Evolutionary conservation across 305 asterid genomes (phyloP), one percentile per base, ranked within the genome.

Genomic region (Plantago lanceolata): DNA sequence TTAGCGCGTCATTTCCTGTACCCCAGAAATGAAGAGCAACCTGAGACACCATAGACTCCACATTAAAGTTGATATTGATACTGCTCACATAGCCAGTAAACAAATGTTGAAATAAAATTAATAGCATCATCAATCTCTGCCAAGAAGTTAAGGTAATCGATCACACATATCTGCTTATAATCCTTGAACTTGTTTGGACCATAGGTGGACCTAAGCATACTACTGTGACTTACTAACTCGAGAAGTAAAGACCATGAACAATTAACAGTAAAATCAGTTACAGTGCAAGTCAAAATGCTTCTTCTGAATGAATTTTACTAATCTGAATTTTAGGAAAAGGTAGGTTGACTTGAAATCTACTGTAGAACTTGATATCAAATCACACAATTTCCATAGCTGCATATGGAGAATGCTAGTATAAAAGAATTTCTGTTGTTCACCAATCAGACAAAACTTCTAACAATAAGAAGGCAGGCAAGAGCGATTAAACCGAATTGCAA

Each of bases 11-110:
- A 21, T 89, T 86, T 16, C 95, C 96, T 0, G 96, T 89, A 63
- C 96, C 96, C 96, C 96, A 92, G 71, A 87, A 92, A 83, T 92
- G 97, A 76, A 87, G 91, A 61, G 85, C 88, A 73, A 80, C 96
- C 97, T 89, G 87, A 50, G 68, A 71, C n/a, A 58, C 44, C 4
- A 63, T 9, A 68, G 17, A 20, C 18, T 68, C 48, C 2, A 55
- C 59, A 40, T 59, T 45, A 57, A 57, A 59, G 18, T 28, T 7
- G 52, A 37, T 60, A 58, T 19, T 57, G 53, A 45, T 28, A 51
- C 62, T 31, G 44, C 59, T 35, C 44, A 67, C 18, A 62, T 29
- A 51, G 21, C 49, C 16, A 67, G 47, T 31, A 50, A 40, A 49
- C 31, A 12, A 21, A 33, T 53, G 4, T 24, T 19, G 18, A 4